Evolutionary conservation across 345 rosid species (phyloP), one percentile per base, ranked within the genome.

Genomic region (Cardamine resedifolia): DNA sequence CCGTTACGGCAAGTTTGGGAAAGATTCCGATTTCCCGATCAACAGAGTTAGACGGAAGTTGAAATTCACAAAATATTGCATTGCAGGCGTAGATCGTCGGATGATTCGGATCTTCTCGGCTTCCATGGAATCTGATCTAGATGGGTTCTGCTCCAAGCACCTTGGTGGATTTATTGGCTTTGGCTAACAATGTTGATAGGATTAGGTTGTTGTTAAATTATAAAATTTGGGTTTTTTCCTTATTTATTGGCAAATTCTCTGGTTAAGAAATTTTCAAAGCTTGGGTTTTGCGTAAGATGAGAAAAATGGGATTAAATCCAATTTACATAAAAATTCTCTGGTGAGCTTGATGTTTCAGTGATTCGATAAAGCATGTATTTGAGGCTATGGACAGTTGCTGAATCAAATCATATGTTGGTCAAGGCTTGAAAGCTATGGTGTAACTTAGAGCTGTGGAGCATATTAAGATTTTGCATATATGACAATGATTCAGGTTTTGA

Each of bases 141-240:
- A 63, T 16, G 26, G 26, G 44, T 64, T 64, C 11, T 30, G 10
- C 38, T 10, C 38, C 12, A 10, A 34, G 38, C 38, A 34, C 58
- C 19, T 24, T 30, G 50, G 7, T 55, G 48, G 6, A 66, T 51
- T 18, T 38, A 34, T 38, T 38, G 27, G 8, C 36, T 64, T 64
- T 48, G 69, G 69, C 2, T 48, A 6, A 48, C 19, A 26, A 39
- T 67, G 24, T 52, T 38, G 39, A 53, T 26, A 67, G 27, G 39
- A 38, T 26, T 52, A 26, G 15, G 39, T 53, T 19, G 8, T 8
- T 28, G 34, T 5, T 58, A 43, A 16, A 16, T 27, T 28, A 56
- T 31, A 28, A 18, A 41, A 33, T 10, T 14, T 10, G 26, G 28
- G 41, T 5, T 7, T 34, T 33, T 65, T 66, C 11, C 45, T 31